phyloP scores from a whole-genome alignment of 2,329 filamentous ascomycete species.

The Claviceps sp. region DNA sequence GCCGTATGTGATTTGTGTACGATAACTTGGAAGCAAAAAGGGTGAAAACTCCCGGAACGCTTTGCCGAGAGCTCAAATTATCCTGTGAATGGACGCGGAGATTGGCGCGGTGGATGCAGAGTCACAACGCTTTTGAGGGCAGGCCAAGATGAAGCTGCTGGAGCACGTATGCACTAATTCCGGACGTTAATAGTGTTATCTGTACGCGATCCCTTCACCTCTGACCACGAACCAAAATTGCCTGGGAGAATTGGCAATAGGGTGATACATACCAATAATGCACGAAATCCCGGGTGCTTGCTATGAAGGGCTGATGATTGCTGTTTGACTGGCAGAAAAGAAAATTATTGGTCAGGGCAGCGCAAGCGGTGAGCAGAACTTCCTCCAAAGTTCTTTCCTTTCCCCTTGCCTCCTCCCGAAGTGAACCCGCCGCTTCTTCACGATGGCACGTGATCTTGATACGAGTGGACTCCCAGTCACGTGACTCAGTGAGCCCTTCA shows the following conservation, averaged over 20 bases:
- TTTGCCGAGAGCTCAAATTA: background rate
- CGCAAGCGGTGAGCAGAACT: conserved; percentile 13
- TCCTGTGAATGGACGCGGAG: background rate
- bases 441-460: no score
- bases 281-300: conserved; percentile 1
- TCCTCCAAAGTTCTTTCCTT: background rate
- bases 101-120: background rate
- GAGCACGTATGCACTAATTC: conserved; percentile 9
- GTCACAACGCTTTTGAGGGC: background rate
- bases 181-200: conserved; percentile 8
- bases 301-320: background rate
- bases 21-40: background rate
- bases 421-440: background rate
- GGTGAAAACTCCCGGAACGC: background rate
- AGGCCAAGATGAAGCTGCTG: background rate
- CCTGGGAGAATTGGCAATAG: conserved; percentile 1
- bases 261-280: conserved; percentile 3
- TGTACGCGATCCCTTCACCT: background rate
- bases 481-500: conserved; percentile 14
- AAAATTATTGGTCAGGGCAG: conserved; percentile 4
- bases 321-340: conserved; percentile 14
- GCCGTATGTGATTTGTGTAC: background rate
- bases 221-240: background rate
- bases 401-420: background rate
- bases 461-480: conserved; percentile 7